Conservation (phyloP, 106 monocot genomes). For the Dioscorea zingiberensis region DNA sequence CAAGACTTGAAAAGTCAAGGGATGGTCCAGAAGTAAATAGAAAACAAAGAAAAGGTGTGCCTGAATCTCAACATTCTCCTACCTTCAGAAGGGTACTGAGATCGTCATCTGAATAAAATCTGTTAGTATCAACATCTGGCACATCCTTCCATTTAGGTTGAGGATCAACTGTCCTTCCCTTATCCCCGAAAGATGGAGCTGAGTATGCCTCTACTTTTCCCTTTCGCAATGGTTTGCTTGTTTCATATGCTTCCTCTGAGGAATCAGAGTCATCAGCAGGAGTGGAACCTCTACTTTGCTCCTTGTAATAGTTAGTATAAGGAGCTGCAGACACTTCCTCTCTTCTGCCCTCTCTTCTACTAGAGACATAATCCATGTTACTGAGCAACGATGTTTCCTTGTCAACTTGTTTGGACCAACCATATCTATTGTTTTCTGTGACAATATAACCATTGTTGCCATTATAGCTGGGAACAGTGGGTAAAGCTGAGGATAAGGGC, state of each 20-base stretch:
- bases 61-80: background rate
- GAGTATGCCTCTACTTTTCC: constrained; percentile 28
- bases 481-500: constrained; percentile 42
- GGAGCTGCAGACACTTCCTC: constrained; percentile 24
- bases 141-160: constrained; percentile 28
- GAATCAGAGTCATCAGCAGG: constrained; percentile 35
- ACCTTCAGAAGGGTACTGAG: constrained; percentile 77
- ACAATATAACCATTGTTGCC: constrained; percentile 13
- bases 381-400: constrained; percentile 32
- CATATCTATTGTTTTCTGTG: constrained; percentile 47
- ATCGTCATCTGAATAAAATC: constrained; percentile 45
- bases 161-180: constrained; percentile 16
- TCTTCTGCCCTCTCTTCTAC: constrained; percentile 34
- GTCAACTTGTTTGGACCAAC: constrained; percentile 55
- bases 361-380: constrained; percentile 23
- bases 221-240: constrained; percentile 22
- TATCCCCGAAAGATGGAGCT: constrained; percentile 27
- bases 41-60: background rate
- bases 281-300: constrained; percentile 30
- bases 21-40: background rate
- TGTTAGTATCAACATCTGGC: constrained; percentile 26
- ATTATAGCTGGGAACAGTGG: constrained; percentile 26
- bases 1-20: constrained; percentile 1
- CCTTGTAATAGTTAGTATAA: constrained; percentile 30
- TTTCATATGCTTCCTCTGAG: constrained; percentile 32